Evolutionary conservation across 2,329 filamentous ascomycete species (phyloP), one percentile per base, ranked within the genome.

Genomic region (Sporothrix curviconia): DNA sequence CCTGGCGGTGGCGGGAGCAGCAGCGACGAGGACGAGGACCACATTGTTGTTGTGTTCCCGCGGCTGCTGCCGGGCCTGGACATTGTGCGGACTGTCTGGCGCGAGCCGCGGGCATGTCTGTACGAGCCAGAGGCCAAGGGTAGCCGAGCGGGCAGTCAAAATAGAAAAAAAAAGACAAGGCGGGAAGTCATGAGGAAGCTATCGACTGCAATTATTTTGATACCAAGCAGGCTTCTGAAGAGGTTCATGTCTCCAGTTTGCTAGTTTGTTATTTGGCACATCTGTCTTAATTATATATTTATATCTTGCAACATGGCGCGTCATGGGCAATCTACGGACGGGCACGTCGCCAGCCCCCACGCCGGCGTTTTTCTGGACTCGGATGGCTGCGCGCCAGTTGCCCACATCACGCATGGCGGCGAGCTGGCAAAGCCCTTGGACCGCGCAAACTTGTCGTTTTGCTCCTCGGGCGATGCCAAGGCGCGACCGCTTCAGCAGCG

Each of bases 11-110:
- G 51, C 24, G 53, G 34, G 6, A 43, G 36, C 56, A 53, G 51
- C 42, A 54, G 55, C 53, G 42, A 39, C 17, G 88, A 95, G 64
- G 91, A 86, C 2, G 92, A 97, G 72, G 82, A 86, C 55, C 86
- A 94, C 63, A 81, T 95, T 4, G 89, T 97, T 0, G 92, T 99
- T n/a, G 91, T 97, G 3, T 99, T 99, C 69, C 92, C 92, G 3
- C 81, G 80, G 57, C 72, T 96, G 63, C 69, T 96, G 61, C 94
- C 94, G 0, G 74, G 83, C 58, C 76, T 89, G 57, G 78, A 76
- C 50, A 86, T 95, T 56, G 77, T 97, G 28, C 91, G 96, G 74
- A 81, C 84, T 64, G 92, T 97, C 2, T 97, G 94, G 94, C 84
- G 90, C 65, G 92, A 91, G 0, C 83, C 87, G 3, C 82, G 89